Base-by-base conservation (phyloP, 768 basidiomycete species). In the Lentinus tigrinus region DNA sequence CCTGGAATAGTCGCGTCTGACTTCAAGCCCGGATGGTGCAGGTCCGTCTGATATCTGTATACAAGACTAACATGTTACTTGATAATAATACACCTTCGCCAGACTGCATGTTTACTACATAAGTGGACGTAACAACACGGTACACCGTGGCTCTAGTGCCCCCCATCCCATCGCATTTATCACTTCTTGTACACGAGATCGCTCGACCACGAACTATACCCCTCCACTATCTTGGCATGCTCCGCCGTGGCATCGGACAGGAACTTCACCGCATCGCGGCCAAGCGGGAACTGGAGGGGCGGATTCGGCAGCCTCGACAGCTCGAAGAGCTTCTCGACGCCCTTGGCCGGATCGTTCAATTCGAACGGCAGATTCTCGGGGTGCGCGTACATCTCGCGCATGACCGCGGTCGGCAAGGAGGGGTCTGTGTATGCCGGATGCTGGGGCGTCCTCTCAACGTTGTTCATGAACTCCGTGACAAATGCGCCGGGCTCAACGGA, bases 401-500 rank as follows among this genome's bases (percentile, higher is more conserved):
- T 7, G 27, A 31, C 13, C 27, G 28, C 28, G n/a, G 28, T 48
- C 10, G 39, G 28, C 40, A 54, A 34, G 14, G 50, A 21, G 24
- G 57, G 56, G 13, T 58, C 52, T 23, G 39, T 47, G 56, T 69
- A 69, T 0, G 60, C 66, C 9, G 60, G 62, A 50, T 57, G 61
- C 17, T 19, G 38, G 11, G 59, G 50, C 1, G 39, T 13, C 21
- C 8, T 26, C 17, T 49, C 38, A n/a, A 54, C 21, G 19, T 40
- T 26, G 13, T 24, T 27, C 17, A 16, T 26, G 21, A 52, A 19
- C 21, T 47, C 42, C 3, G 63, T 59, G 24, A 58, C 47, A 56
- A 70, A 68, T 4, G 50, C 54, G 3, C 67, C 67, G 9, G 61
- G 61, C 50, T 62, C 59, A 50, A 67, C 27, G 57, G 65, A 21